These are phyloP conservation scores for Hyparrhenia diplandra DNA, from an alignment of 176 grass and related monocot genomes.

Conservation along the genomic window DNA sequence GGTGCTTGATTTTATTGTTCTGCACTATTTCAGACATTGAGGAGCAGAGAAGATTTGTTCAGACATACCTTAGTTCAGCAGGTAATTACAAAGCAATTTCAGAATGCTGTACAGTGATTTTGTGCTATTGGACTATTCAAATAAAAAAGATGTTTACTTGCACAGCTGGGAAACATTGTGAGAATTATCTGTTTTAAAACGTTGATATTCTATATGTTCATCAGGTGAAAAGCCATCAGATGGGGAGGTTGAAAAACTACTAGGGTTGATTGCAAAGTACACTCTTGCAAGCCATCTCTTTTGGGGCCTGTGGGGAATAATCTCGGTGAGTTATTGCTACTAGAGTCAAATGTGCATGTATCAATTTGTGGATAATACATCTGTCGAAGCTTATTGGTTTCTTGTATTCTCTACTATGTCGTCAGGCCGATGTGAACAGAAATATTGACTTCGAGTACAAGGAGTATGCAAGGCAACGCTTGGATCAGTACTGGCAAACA, in stretches of 20 bases:
- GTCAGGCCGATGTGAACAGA: conserved; percentile 65
- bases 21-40: conserved; percentile 50
- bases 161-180: neutral
- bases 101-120: neutral
- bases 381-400: neutral
- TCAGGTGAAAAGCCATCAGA: conserved; percentile 47
- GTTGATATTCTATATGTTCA: neutral
- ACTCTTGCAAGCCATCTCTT: conserved; percentile 70
- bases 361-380: neutral
- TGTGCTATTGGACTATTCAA: neutral
- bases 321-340: conserved; percentile 53
- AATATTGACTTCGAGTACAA: conserved; percentile 86
- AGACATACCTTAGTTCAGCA: conserved; percentile 65
- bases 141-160: neutral
- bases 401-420: neutral
- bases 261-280: conserved; percentile 61
- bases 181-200: neutral
- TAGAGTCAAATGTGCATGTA: neutral
- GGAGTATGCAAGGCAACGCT: conserved; percentile 71
- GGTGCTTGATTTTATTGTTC: neutral
- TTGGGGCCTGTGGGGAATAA: conserved; percentile 92
- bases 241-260: conserved; percentile 51
- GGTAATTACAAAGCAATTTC: conserved; percentile 43
- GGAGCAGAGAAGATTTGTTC: conserved; percentile 70
- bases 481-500: conserved; percentile 60